Evolutionary conservation across 1,284 basidiomycete genomes (phyloP).

Genomic region (Golubevia sp.): DNA sequence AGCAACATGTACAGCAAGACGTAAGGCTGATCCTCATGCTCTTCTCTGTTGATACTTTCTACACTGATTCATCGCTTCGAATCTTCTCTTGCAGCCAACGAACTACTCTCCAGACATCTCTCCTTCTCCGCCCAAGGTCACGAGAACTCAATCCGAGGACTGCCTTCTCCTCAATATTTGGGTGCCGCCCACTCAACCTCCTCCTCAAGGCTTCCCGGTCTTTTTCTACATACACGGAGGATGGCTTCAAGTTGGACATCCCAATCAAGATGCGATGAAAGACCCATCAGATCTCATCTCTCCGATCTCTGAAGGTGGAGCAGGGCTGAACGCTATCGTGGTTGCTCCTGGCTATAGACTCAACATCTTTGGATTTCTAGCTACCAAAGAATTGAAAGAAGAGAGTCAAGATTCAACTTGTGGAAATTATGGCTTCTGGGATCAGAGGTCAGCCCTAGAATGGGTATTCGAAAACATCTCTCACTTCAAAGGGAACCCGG

Average conservation of each 20-base stretch:
- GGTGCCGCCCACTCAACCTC: constrained; percentile 13
- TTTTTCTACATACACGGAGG: constrained; percentile 33
- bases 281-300: constrained; percentile 24
- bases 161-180: constrained; percentile 37
- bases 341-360: constrained; percentile 27
- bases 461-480: constrained; percentile 46
- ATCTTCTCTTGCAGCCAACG: too few relatives aligned
- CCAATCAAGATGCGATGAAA: constrained; percentile 6
- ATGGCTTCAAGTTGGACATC: constrained; percentile 29
- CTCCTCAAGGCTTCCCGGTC: constrained; percentile 7
- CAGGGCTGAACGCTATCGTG: constrained; percentile 18
- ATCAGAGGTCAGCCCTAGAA: constrained; percentile 31
- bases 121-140: too few relatives aligned
- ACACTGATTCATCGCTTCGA: too few relatives aligned
- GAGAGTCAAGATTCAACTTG: constrained; percentile 18
- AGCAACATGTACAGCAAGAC: too few relatives aligned
- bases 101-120: too few relatives aligned
- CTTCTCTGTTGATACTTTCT: too few relatives aligned
- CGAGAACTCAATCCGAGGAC: constrained; percentile 11
- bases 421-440: constrained; percentile 38
- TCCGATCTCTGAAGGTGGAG: background rate
- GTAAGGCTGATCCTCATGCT: too few relatives aligned
- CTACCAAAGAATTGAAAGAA: constrained; percentile 12
- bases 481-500: constrained; percentile 47
- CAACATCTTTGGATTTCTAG: constrained; percentile 35